Evolutionary conservation across 768 basidiomycete genomes (phyloP).

Genomic region (Termitomyces sp.): DNA sequence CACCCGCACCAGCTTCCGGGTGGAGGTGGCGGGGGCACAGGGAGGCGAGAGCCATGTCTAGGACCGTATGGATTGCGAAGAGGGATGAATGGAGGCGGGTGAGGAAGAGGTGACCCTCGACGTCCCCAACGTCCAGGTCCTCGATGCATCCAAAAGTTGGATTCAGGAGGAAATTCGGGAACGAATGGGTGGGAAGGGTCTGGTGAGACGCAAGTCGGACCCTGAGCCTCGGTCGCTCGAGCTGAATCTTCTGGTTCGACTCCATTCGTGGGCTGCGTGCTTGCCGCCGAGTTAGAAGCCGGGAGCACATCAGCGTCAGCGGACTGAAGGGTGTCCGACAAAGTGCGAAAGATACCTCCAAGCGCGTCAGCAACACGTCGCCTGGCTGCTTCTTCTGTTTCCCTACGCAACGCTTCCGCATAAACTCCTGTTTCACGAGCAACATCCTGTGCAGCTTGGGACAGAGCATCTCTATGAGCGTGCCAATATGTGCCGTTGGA

Average conservation of each 20-base stretch:
- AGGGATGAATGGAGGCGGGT: slow-evolving; percentile 9
- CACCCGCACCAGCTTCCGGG: slow-evolving; percentile 11
- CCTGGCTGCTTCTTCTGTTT: slow-evolving; percentile 65
- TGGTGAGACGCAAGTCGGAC: background rate
- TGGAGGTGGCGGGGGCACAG: slow-evolving; percentile 18
- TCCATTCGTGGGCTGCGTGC: background rate
- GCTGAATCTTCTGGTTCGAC: background rate
- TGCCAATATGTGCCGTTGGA: slow-evolving; percentile 69
- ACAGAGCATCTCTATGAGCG: slow-evolving; percentile 56
- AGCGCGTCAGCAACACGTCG: slow-evolving; percentile 62
- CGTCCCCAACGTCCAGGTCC: slow-evolving; percentile 10
- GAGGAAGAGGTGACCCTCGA: slow-evolving; percentile 3
- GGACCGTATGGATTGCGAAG: slow-evolving; percentile 5
- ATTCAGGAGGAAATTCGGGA: slow-evolving; percentile 5
- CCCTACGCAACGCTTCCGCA: slow-evolving; percentile 44
- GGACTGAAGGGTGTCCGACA: slow-evolving; percentile 33
- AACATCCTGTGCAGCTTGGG: slow-evolving; percentile 55
- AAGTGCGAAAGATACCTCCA: slow-evolving; percentile 52
- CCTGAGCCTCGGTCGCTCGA: background rate
- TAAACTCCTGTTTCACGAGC: slow-evolving; percentile 44
- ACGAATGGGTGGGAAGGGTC: background rate
- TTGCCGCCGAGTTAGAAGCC: background rate
- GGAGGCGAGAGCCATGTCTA: background rate
- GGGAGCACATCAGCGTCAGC: no score
- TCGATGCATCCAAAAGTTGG: slow-evolving; percentile 9